Evolutionary conservation across 768 basidiomycete genomes (phyloP).

Genomic region (Leccinellum luteum): DNA sequence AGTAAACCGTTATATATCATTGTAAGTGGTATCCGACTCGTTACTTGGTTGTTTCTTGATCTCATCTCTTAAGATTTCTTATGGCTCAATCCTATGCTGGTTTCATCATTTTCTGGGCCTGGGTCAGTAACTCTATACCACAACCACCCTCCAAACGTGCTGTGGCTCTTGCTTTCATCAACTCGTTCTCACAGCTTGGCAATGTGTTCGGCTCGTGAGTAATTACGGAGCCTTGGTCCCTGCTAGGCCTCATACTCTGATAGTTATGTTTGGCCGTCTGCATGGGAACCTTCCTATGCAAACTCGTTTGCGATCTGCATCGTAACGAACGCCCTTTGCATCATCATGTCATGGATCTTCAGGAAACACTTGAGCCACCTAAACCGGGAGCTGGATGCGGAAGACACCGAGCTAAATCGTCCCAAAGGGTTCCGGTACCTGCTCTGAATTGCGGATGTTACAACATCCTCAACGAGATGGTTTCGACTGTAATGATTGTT

Average conservation of each 20-base stretch:
- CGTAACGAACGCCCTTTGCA: conserved; percentile 47
- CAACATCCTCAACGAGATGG: not conserved
- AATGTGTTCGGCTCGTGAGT: conserved; percentile 82
- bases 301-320: conserved; percentile 76
- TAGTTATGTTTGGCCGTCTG: conserved; percentile 64
- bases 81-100: conserved; percentile 75
- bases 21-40: conserved; percentile 39
- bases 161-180: conserved; percentile 80
- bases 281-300: conserved; percentile 70
- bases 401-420: conserved; percentile 36
- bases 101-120: conserved; percentile 60
- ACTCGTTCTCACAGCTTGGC: conserved; percentile 78
- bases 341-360: conserved; percentile 51
- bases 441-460: conserved; percentile 29
- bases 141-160: conserved; percentile 86
- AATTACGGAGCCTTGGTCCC: not conserved
- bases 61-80: conserved; percentile 51
- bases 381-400: conserved; percentile 39
- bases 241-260: conserved; percentile 5
- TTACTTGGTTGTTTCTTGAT: not conserved
- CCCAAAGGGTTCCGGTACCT: conserved; percentile 46
- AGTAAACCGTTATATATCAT: conserved; percentile 59
- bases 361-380: conserved; percentile 41
- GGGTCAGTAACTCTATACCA: conserved; percentile 60
- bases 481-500: not conserved